Conservation (phyloP, 176 grass and related monocot genomes). For the Phragmites australis region DNA sequence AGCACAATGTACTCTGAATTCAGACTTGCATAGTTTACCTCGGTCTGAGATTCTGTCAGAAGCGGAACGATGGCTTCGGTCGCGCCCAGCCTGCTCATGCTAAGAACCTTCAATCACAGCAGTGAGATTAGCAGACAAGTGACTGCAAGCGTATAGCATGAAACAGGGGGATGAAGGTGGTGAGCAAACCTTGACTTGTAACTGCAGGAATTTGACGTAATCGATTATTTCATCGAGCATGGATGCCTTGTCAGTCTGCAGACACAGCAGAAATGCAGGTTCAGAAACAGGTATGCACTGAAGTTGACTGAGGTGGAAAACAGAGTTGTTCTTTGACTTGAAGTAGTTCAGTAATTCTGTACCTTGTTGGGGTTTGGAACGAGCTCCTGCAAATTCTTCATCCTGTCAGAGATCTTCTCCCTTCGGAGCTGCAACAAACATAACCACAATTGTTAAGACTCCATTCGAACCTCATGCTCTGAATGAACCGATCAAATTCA, state of each 20-base stretch:
- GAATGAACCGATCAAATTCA: neutral
- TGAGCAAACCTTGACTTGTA: constrained; percentile 66
- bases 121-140: neutral
- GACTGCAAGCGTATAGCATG: neutral
- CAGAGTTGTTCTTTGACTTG: neutral
- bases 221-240: constrained; percentile 92
- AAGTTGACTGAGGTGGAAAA: neutral
- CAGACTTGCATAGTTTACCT: constrained; percentile 34
- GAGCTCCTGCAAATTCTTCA: constrained; percentile 75
- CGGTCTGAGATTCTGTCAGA: constrained; percentile 52
- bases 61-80: constrained; percentile 69
- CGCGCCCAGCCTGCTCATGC: constrained; percentile 80
- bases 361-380: constrained; percentile 83
- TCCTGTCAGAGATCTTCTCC: constrained; percentile 81
- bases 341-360: neutral
- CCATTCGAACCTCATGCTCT: neutral
- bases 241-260: constrained; percentile 77
- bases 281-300: neutral
- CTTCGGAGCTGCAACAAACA: constrained; percentile 55
- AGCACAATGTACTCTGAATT: neutral
- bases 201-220: constrained; percentile 80
- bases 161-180: neutral
- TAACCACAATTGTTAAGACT: neutral
- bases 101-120: constrained; percentile 59
- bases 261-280: neutral